These are phyloP conservation scores for Fusarium nurragi DNA, from an alignment of 2,329 filamentous ascomycete genomes.

Conservation along the genomic window DNA sequence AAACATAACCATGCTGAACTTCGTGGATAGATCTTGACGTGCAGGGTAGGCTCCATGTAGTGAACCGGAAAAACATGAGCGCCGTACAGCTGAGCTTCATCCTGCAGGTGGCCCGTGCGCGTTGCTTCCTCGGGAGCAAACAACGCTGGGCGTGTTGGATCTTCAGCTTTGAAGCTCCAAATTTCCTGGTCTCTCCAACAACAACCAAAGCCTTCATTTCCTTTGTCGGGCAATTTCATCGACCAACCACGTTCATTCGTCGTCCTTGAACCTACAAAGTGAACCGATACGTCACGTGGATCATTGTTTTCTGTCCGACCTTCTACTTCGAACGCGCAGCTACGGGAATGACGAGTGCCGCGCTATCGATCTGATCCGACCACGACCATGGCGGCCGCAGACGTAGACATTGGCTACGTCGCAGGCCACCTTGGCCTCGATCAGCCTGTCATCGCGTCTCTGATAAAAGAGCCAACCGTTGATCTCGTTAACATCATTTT, in stretches of 20 bases:
- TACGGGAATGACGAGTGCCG: slow-evolving; percentile 43
- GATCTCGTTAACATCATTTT: slow-evolving; percentile 83
- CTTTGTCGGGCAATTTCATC: slow-evolving; percentile 34
- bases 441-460: slow-evolving; percentile 67
- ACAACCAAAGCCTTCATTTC: slow-evolving; percentile 35
- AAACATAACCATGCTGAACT: background rate
- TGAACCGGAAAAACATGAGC: slow-evolving; percentile 31
- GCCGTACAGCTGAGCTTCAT: slow-evolving; percentile 15
- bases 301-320: background rate
- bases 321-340: slow-evolving; percentile 22
- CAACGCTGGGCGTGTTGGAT: slow-evolving; percentile 36
- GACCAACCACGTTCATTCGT: slow-evolving; percentile 26
- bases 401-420: slow-evolving; percentile 76
- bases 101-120: slow-evolving; percentile 31
- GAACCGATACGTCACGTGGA: slow-evolving; percentile 2
- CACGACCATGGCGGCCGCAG: slow-evolving; percentile 55
- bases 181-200: slow-evolving; percentile 40
- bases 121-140: slow-evolving; percentile 34
- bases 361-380: slow-evolving; percentile 39
- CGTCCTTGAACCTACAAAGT: background rate
- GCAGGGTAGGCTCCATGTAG: slow-evolving; percentile 2
- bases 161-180: slow-evolving; percentile 42
- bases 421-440: slow-evolving; percentile 76
- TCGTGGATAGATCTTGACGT: background rate
- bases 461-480: slow-evolving; percentile 74